A percentile compares a stretch with the other conserved stretches of the same genome.
phyloP scores from a whole-genome alignment of 2,329 filamentous ascomycete genomes.

The Nemania sp. region DNA sequence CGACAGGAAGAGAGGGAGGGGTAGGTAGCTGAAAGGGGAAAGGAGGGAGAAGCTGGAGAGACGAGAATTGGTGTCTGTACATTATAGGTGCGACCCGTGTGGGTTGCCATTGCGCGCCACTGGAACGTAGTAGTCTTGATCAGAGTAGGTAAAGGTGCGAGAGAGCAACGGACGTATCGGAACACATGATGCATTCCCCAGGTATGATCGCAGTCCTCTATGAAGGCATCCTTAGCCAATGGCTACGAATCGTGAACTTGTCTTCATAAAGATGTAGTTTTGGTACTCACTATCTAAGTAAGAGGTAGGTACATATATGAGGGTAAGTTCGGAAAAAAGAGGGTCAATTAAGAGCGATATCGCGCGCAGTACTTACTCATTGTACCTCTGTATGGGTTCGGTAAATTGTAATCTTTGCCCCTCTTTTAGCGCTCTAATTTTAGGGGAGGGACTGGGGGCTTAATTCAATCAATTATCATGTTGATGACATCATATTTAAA shows the following conservation, averaged over 20 bases:
- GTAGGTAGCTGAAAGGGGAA: neutral
- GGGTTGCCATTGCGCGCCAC: constrained; percentile 47
- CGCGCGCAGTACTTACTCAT: neutral
- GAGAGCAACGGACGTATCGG: constrained; percentile 36
- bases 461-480: neutral
- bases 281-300: neutral
- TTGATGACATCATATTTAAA: neutral
- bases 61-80: constrained; percentile 32
- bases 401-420: neutral
- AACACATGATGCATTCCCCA: constrained; percentile 49
- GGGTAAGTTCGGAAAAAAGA: neutral
- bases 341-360: constrained; percentile 29
- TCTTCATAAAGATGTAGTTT: constrained; percentile 10
- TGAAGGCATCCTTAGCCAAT: constrained; percentile 25
- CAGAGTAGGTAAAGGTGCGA: constrained; percentile 30
- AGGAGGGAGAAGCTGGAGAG: neutral
- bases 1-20: neutral
- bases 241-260: neutral
- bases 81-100: constrained; percentile 45
- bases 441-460: no score
- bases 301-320: no score
- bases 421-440: neutral
- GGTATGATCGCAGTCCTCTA: constrained; percentile 11
- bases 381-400: neutral
- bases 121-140: constrained; percentile 25